Percentiles rank a stretch among this genome's conserved stretches.
phyloP scores from a whole-genome alignment of 768 basidiomycete species.

The Paxillus ammoniavirescens region DNA sequence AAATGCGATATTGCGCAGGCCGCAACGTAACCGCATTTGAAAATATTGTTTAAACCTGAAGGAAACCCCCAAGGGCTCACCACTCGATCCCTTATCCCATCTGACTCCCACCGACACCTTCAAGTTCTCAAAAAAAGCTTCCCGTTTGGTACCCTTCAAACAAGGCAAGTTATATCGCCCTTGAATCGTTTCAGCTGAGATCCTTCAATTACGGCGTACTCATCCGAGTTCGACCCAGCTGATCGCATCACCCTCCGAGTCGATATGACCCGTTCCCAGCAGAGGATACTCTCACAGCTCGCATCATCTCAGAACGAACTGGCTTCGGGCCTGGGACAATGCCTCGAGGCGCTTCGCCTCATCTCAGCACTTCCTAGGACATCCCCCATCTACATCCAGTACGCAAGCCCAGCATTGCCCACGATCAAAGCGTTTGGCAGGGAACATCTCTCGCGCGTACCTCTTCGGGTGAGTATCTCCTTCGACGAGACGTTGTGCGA shows the following conservation, averaged over 20 bases:
- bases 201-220: not conserved
- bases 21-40: conserved; percentile 2
- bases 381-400: conserved; percentile 28
- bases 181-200: not conserved
- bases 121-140: not conserved
- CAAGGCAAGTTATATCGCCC: not conserved
- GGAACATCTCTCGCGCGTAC: conserved; percentile 30
- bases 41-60: too few species aligned
- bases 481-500: too few species aligned
- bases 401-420: conserved; percentile 14
- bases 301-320: conserved; percentile 32
- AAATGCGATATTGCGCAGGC: not conserved
- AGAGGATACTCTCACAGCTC: conserved; percentile 30
- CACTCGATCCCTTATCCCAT: not conserved
- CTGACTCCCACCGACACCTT: not conserved
- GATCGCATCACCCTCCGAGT: not conserved
- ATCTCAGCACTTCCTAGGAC: conserved; percentile 27
- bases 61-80: not conserved
- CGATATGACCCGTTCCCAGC: conserved; percentile 26
- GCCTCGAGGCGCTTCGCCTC: conserved; percentile 33
- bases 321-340: conserved; percentile 32
- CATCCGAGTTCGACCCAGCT: not conserved
- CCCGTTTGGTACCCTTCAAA: not conserved
- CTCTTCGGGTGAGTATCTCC: conserved; percentile 27
- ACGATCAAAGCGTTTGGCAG: conserved; percentile 29